A percentile compares a stretch with the other conserved stretches of the same genome.
Evolutionary conservation across 2,329 filamentous ascomycete genomes (phyloP).

Genomic region (Coniochaeta pulveracea): DNA sequence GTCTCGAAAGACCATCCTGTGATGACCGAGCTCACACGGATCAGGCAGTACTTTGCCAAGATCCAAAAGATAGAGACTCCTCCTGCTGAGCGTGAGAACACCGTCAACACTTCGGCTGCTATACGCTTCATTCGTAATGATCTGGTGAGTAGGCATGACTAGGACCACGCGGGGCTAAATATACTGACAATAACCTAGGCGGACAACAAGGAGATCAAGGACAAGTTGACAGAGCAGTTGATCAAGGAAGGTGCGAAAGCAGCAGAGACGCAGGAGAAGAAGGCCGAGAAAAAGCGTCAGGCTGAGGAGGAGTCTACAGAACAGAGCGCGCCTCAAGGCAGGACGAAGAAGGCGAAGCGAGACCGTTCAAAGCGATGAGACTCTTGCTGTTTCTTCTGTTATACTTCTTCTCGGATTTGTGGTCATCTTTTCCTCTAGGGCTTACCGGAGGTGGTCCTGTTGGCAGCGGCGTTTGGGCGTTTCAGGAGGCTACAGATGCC

Average conservation of each 20-base stretch:
- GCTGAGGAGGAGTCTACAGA: constrained; percentile 10
- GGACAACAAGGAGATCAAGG: constrained; percentile 39
- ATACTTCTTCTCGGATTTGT: no score
- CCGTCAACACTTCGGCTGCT: constrained; percentile 65
- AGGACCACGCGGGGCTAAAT: neutral
- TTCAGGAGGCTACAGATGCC: no score
- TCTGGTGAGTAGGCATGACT: constrained; percentile 39
- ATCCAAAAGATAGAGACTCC: constrained; percentile 67
- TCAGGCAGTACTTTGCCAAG: constrained; percentile 88
- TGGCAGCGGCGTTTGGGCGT: no score
- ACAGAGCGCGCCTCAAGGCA: constrained; percentile 4
- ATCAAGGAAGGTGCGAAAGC: constrained; percentile 44
- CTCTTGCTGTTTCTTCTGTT: no score
- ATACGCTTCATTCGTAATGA: constrained; percentile 74
- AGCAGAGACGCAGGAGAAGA: constrained; percentile 19
- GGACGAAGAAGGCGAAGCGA: constrained; percentile 9
- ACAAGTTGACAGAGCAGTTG: constrained; percentile 42
- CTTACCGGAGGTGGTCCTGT: no score
- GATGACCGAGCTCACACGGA: constrained; percentile 72
- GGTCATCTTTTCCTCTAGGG: no score
- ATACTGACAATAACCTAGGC: constrained; percentile 19
- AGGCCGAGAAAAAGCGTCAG: constrained; percentile 21
- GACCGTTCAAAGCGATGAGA: no score
- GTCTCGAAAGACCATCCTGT: constrained; percentile 70
- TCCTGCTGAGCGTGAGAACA: constrained; percentile 37